phyloP scores from a whole-genome alignment of 345 rosid genomes.

The Pistacia integerrima region DNA sequence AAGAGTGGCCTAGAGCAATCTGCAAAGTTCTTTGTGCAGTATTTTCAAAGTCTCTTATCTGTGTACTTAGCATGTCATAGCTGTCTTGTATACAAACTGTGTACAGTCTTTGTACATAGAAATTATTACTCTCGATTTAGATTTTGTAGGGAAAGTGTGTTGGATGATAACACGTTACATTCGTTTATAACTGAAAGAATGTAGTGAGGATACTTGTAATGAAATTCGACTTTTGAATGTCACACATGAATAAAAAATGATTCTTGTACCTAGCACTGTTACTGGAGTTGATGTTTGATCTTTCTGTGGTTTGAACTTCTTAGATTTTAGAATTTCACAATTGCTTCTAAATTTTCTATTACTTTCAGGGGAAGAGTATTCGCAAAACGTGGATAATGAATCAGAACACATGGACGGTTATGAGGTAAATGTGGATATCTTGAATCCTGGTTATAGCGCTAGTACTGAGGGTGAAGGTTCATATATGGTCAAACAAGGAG shows the following conservation, averaged over 20 bases:
- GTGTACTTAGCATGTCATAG: constrained; percentile 22
- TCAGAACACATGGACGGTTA: constrained; percentile 25
- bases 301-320: constrained; percentile 4
- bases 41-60: constrained; percentile 30
- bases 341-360: constrained; percentile 24
- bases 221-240: constrained; percentile 5
- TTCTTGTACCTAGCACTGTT: constrained; percentile 4
- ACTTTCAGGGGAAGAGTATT: constrained; percentile 52
- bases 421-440: constrained; percentile 22
- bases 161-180: constrained; percentile 11
- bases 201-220: constrained; percentile 9
- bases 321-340: constrained; percentile 10
- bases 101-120: constrained; percentile 26
- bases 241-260: constrained; percentile 12
- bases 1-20: constrained; percentile 43
- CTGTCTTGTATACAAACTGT: constrained; percentile 19
- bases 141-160: not conserved
- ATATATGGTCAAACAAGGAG: constrained; percentile 29
- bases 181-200: constrained; percentile 17
- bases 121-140: constrained; percentile 18
- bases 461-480: constrained; percentile 35
- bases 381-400: constrained; percentile 33
- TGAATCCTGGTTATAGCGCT: constrained; percentile 23
- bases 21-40: constrained; percentile 44
- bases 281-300: constrained; percentile 7